Base-by-base conservation (phyloP, 495 filamentous ascomycete genomes). In the Xylona heveae region DNA sequence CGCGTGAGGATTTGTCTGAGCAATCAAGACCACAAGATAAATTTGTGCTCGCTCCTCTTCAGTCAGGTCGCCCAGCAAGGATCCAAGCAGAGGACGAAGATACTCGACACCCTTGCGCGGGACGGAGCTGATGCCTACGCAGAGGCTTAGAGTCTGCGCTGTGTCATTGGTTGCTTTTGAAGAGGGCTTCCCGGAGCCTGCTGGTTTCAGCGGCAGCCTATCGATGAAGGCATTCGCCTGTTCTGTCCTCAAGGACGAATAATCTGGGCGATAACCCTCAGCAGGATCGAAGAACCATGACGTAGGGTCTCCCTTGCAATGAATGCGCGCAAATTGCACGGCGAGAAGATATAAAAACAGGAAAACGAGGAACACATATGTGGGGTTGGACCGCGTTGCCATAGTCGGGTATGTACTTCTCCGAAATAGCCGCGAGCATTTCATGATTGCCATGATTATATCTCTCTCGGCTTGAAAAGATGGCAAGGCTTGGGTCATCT, bases 1-100 rank as follows among this genome's bases (percentile, higher is more conserved):
- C n/a, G 42, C 37, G 7, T 35, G 34, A 12, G 62, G 58, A 30
- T 62, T 44, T 16, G 49, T 50, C 30, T 67, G 55, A 13, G 65
- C 61, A 31, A 71, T 55, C 25, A 73, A 54, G 4, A 64, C 49
- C 12, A 61, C 50, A n/a, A 73, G 37, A 38, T 57, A 39, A 25
- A 71, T 48, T 6, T 46, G 38, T 3, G 43, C 36, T 18, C 65
- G 53, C 44, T 71, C 59, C 12, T 52, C 38, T 2, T 45, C 34
- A 13, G 54, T 57, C 1, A 72, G 45, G 1, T 53, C 54, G 15
- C 59, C 58, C 19, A 62, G 50, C 16, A 71, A 39, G 4, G 62
- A 65, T 10, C 58, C 67, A 14, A 71, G 40, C 1, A 61, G 57
- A 5, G 47, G 45, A 6, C 50, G 42, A 22, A 74, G 45, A 35